A percentile compares a stretch with the other conserved stretches of the same genome.
Conservation (phyloP, 1,284 basidiomycete species). For the Polyporus tsugae region DNA sequence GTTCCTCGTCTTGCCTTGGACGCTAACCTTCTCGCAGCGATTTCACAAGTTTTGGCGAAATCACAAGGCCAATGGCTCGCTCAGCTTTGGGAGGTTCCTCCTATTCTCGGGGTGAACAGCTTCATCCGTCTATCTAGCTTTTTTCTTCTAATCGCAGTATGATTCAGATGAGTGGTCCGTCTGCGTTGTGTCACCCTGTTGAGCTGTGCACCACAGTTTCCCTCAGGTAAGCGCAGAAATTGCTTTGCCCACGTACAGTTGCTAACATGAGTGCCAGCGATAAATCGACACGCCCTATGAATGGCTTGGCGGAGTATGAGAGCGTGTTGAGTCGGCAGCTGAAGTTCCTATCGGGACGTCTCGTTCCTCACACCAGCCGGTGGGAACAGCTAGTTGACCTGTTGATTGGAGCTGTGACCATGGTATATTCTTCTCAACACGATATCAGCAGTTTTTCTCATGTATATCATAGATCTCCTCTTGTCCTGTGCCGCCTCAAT, state of each 20-base stretch:
- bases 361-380: slow-evolving; percentile 19
- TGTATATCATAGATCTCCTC: slow-evolving; percentile 43
- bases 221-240: slow-evolving; percentile 36
- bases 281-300: slow-evolving; percentile 33
- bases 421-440: slow-evolving; percentile 26
- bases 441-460: neutral
- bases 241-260: neutral
- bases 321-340: slow-evolving; percentile 34
- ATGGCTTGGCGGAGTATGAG: slow-evolving; percentile 32
- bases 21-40: slow-evolving; percentile 40
- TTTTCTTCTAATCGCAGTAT: neutral
- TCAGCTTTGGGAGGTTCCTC: slow-evolving; percentile 50
- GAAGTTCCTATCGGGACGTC: slow-evolving; percentile 16
- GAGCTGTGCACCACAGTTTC: slow-evolving; percentile 36
- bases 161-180: slow-evolving; percentile 35
- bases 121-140: neutral
- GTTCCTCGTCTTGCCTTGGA: neutral
- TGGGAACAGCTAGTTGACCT: slow-evolving; percentile 25
- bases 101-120: slow-evolving; percentile 29
- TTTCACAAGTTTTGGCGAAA: slow-evolving; percentile 42
- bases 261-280: slow-evolving; percentile 32
- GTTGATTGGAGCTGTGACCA: slow-evolving; percentile 24
- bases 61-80: slow-evolving; percentile 58
- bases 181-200: slow-evolving; percentile 39
- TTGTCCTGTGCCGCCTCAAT: slow-evolving; percentile 44